phyloP scores from a whole-genome alignment of 768 basidiomycete species.

The Tricholomella constricta region DNA sequence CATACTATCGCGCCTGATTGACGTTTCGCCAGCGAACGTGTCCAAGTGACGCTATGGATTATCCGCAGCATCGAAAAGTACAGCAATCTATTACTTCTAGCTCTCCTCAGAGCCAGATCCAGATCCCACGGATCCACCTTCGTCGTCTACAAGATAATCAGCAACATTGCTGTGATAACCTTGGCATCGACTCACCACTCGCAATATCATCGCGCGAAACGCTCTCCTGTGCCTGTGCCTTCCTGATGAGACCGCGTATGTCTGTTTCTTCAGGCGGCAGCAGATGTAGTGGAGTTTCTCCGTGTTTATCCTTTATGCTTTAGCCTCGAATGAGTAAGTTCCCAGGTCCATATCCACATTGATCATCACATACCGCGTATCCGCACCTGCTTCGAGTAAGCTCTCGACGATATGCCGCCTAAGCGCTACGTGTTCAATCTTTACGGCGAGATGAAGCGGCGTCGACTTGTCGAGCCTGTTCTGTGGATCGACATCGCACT shows the following conservation, averaged over 20 bases:
- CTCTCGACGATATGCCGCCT: conserved; percentile 58
- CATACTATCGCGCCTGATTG: background rate
- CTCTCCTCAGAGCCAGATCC: conserved; percentile 39
- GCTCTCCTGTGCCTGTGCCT: conserved; percentile 51
- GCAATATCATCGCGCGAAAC: conserved; percentile 66
- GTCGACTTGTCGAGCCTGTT: conserved; percentile 73
- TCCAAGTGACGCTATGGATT: too few species aligned
- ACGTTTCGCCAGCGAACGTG: conserved; percentile 2
- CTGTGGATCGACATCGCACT: conserved; percentile 79
- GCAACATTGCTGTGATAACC: background rate
- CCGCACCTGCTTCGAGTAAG: conserved; percentile 79
- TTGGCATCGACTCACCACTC: conserved; percentile 42
- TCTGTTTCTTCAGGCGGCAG: conserved; percentile 55
- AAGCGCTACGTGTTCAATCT: conserved; percentile 54
- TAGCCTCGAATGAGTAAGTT: background rate
- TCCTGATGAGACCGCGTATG: conserved; percentile 51
- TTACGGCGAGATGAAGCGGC: conserved; percentile 75
- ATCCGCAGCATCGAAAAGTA: background rate
- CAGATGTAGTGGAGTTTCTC: conserved; percentile 56
- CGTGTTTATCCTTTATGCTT: conserved; percentile 75
- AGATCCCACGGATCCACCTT: conserved; percentile 28
- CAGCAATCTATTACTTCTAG: conserved; percentile 6
- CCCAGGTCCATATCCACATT: background rate
- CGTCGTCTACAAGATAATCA: conserved; percentile 19
- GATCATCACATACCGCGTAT: conserved; percentile 69